Evolutionary conservation across 2,329 filamentous ascomycete species (phyloP), one percentile per base, ranked within the genome.

Genomic region (Metarhizium rileyi): DNA sequence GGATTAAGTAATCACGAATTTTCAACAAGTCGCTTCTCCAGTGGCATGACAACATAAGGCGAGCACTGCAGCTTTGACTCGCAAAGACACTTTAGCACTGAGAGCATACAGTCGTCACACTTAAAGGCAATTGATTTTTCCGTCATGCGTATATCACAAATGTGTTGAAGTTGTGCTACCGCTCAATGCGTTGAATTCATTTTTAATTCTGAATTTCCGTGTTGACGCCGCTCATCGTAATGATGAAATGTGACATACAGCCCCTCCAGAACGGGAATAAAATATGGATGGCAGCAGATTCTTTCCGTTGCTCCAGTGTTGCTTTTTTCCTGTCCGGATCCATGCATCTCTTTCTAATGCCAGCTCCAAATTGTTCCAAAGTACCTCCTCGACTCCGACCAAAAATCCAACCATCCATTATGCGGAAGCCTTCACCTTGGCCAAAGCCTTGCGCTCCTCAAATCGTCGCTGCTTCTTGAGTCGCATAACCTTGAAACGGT

Each of bases 401-500:
- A 50, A 54, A 57, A 66, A 71, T 69, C 55, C 58, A 59, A 47
- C 56, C 57, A 66, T 70, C 25, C 26, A 28, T 30, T 86, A 88
- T 72, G 86, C 84, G 65, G 84, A 76, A 65, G 86, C 84, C 79
- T 86, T 87, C 76, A 95, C 78, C 83, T 95, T 95, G 70, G 90
- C 88, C 70, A 94, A 80, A 67, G 88, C 85, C 86, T 96, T 97
- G 77, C 86, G 86, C 76, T 95, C 86, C 81, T 96, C 90, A 78
- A 94, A 97, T 72, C 90, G 87, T 73, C 90, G 88, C 86, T 96
- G 90, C 85, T 98, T 98, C 86, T 91, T 94, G 77, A 97, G 81
- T 75, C 91, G 86, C 83, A 97, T 81, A 66, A 97, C 93, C 87
- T 98, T 96, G 89, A 97, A 98, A 74, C 93, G 86, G 81, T 98